These are phyloP conservation scores for Vicia sativa DNA, from an alignment of 306 rosid genomes.

Conservation along the genomic window DNA sequence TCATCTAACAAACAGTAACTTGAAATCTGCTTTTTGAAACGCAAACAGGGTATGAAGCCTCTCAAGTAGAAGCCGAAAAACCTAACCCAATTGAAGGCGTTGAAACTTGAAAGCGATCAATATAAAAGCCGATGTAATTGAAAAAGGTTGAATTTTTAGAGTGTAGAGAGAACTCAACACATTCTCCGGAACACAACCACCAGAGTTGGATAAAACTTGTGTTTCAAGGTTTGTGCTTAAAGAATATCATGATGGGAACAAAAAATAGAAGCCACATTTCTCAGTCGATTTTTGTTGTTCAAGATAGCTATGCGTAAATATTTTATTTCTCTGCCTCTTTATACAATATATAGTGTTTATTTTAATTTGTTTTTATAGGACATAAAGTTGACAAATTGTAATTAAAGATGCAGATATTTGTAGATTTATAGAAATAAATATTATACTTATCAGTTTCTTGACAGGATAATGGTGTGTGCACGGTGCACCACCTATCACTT, in stretches of 20 bases:
- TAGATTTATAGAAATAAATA: background rate
- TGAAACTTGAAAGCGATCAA: slow-evolving; percentile 29
- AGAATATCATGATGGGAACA: slow-evolving; percentile 25
- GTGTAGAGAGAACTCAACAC: background rate
- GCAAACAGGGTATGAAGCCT: slow-evolving; percentile 65
- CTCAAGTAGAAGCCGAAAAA: slow-evolving; percentile 48
- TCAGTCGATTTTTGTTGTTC: slow-evolving; percentile 8
- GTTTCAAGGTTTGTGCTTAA: slow-evolving; percentile 11
- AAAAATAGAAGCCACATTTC: slow-evolving; percentile 16
- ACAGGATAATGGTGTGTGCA: background rate
- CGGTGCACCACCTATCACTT: background rate
- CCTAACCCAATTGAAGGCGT: background rate
- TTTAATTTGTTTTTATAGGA: slow-evolving; percentile 2
- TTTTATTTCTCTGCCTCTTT: background rate
- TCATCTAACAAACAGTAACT: slow-evolving; percentile 32
- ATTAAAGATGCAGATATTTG: slow-evolving; percentile 17
- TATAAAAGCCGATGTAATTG: slow-evolving; percentile 4
- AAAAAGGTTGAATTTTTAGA: background rate
- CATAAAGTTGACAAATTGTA: slow-evolving; percentile 17
- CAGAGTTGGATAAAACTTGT: slow-evolving; percentile 20
- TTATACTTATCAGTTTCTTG: slow-evolving; percentile 25
- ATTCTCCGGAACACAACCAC: slow-evolving; percentile 9
- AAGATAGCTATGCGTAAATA: slow-evolving; percentile 2
- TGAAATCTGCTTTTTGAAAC: slow-evolving; percentile 29
- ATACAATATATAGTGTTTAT: background rate